Conservation (phyloP, 306 rosid species). For the Macrotyloma uniflorum region DNA sequence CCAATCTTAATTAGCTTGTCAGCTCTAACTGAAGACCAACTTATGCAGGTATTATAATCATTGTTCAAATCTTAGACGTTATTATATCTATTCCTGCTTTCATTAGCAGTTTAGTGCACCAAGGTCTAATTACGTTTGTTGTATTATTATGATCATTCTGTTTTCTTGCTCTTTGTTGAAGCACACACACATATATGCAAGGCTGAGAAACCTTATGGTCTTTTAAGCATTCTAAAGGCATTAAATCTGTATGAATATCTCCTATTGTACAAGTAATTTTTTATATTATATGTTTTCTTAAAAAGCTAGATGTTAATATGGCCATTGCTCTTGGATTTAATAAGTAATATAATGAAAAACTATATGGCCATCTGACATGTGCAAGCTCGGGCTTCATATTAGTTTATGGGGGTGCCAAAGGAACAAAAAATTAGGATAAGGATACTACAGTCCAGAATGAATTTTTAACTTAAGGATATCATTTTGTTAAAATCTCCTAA, state of each 20-base stretch:
- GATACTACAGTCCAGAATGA: slow-evolving; percentile 9
- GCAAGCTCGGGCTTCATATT: neutral
- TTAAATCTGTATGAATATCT: neutral
- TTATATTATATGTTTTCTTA: neutral
- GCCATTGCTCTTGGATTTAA: slow-evolving; percentile 10
- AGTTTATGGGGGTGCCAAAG: neutral
- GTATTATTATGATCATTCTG: slow-evolving; percentile 10
- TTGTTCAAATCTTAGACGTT: neutral
- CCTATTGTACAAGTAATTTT: neutral
- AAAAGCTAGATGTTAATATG: neutral
- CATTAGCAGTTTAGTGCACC: neutral
- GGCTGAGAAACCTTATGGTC: neutral
- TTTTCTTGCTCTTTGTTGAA: neutral
- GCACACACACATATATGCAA: neutral
- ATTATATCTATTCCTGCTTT: slow-evolving; percentile 16
- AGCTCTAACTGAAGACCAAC: slow-evolving; percentile 89
- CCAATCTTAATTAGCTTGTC: slow-evolving; percentile 80
- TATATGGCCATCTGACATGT: neutral
- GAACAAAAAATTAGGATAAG: slow-evolving; percentile 5
- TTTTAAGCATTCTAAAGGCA: neutral
- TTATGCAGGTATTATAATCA: slow-evolving; percentile 63
- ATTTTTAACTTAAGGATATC: slow-evolving; percentile 13
- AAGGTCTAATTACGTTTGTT: slow-evolving; percentile 16
- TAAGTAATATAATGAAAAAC: neutral
- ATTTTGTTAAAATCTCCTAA: neutral